Base-by-base conservation (phyloP, 2,329 filamentous ascomycete genomes). In the Myriosclerotinia curreyana region DNA sequence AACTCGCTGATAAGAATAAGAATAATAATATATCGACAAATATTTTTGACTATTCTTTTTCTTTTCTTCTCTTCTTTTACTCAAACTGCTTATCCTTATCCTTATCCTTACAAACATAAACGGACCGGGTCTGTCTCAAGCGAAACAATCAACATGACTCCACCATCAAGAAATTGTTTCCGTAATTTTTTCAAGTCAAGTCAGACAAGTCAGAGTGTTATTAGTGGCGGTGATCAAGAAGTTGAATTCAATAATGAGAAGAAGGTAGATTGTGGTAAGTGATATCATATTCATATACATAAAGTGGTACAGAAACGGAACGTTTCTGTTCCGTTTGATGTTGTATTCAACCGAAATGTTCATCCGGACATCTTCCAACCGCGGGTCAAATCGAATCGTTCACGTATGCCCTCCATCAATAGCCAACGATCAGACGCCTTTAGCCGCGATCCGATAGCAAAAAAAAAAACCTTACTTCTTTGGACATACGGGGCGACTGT, bases 351-450 rank as follows among this genome's bases (percentile, higher is more conserved):
- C 22, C 17, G 20, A 36, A 48, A 15, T 17, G 11, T 46, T 46
- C 42, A 46, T 22, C 54, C 42, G 42, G 31, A 36, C 42, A 36
- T 59, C 36, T 20, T 48, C n/a, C 42, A 58, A 36, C 14, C n/a
- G 42, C 55, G n/a, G n/a, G n/a, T 48, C 44, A 22, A 7, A 7
- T 7, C 6, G 17, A 20, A 22, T 46, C 34, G 9, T 48, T 25
- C 55, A 59, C 28, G 14, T 48, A 48, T n/a, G n/a, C 22, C n/a
- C 44, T n/a, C 31, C 42, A 42, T 28, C 31, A 20, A 15, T 36
- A 36, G 54, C 42, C 55, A 59, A 36, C 48, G 44, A 48, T 59
- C 55, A 58, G 55, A 48, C 55, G 55, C 55, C 55, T 58, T 42
- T 58, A 58, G 42, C 55, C 55, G 42, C 55, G 55, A 59, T 48